These are phyloP conservation scores for Kodamaea neixiangensis DNA, from an alignment of 805 yeast genomes.

Conservation along the genomic window DNA sequence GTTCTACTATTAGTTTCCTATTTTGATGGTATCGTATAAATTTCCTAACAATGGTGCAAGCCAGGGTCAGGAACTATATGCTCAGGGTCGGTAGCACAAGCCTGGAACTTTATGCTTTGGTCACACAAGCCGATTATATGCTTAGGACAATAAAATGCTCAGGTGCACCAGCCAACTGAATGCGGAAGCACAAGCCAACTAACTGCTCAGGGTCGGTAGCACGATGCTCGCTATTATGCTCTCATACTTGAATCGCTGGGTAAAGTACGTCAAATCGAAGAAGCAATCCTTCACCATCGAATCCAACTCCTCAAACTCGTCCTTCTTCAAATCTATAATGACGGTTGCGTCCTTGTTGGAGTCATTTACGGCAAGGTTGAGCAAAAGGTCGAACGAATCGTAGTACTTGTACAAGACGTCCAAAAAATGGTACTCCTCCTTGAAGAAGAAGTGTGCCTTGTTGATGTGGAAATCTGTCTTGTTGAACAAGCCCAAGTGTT, in stretches of 20 bases:
- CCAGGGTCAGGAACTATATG: not conserved
- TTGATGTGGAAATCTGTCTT: not conserved
- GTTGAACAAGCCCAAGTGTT: slow-evolving; percentile 1
- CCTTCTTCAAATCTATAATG: slow-evolving; percentile 12
- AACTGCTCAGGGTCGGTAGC: not conserved
- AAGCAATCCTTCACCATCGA: slow-evolving; percentile 15
- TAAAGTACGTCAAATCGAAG: slow-evolving; percentile 15
- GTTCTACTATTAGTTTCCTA: not conserved
- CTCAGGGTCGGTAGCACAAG: not conserved
- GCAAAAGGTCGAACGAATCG: slow-evolving; percentile 11
- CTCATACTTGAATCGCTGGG: slow-evolving; percentile 14
- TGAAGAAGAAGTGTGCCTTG: slow-evolving; percentile 7
- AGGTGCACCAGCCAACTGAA: too few species aligned
- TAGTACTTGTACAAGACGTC: slow-evolving; percentile 10
- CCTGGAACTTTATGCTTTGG: too few species aligned
- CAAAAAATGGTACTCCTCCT: slow-evolving; percentile 14
- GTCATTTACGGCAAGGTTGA: slow-evolving; percentile 5
- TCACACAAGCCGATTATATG: too few species aligned
- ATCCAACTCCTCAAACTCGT: slow-evolving; percentile 16
- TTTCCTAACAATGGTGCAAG: not conserved
- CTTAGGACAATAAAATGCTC: too few species aligned
- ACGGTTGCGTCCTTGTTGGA: slow-evolving; percentile 2
- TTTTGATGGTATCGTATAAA: not conserved
- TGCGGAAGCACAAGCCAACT: too few species aligned
- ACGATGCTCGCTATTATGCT: slow-evolving; percentile 4